phyloP scores from a whole-genome alignment of 805 yeast genomes.

The Starmerella cellae region DNA sequence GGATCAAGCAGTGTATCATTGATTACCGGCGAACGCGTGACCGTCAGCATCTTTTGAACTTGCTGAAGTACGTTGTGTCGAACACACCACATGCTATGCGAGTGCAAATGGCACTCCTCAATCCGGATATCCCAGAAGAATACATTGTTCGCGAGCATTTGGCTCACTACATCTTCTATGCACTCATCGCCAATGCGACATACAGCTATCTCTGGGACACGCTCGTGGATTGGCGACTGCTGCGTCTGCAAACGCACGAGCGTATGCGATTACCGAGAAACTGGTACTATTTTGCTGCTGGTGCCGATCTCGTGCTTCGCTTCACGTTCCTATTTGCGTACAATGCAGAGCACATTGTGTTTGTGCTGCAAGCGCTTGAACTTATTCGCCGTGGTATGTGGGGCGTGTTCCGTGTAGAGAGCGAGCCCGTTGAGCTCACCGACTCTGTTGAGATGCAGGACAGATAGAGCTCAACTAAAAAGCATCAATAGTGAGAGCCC shows the following conservation, averaged over 20 bases:
- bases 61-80: constrained; percentile 45
- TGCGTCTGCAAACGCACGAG: not conserved
- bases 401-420: constrained; percentile 74
- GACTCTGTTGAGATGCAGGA: constrained; percentile 14
- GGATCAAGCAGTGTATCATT: constrained; percentile 67
- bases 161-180: constrained; percentile 24
- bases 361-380: constrained; percentile 59
- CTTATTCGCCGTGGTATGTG: constrained; percentile 76
- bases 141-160: not conserved
- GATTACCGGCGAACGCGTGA: constrained; percentile 48
- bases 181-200: constrained; percentile 50
- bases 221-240: constrained; percentile 62
- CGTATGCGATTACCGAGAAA: constrained; percentile 28
- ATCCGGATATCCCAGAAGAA: constrained; percentile 3
- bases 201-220: constrained; percentile 87
- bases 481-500: too few relatives aligned
- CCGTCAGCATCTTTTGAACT: constrained; percentile 50
- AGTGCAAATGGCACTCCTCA: constrained; percentile 12
- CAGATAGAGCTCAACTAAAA: too few relatives aligned
- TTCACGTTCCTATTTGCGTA: constrained; percentile 63
- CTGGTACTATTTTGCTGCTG: constrained; percentile 45
- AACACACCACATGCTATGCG: constrained; percentile 17
- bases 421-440: constrained; percentile 39
- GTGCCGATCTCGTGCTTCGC: constrained; percentile 51
- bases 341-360: constrained; percentile 45